Conservation (phyloP, 1,139 yeast genomes). For the Magnusiomyces paraingens region DNA sequence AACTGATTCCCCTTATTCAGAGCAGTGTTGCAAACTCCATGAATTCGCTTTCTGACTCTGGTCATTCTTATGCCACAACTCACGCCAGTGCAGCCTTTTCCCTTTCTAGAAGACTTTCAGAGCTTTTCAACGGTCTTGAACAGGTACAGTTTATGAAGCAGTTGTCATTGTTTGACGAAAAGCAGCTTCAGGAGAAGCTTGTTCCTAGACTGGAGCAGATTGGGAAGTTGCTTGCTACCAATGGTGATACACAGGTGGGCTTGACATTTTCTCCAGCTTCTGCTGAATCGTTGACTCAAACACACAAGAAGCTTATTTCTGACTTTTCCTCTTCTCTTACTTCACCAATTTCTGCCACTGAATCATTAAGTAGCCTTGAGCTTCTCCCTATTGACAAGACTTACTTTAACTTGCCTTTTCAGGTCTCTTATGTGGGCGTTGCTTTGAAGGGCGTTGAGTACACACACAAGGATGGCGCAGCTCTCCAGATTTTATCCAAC, state of each 20-base stretch:
- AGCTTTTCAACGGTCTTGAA: slow-evolving; percentile 61
- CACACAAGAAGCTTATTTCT: slow-evolving; percentile 14
- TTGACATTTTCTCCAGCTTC: slow-evolving; percentile 23
- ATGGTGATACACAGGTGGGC: slow-evolving; percentile 22
- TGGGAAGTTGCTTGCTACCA: slow-evolving; percentile 31
- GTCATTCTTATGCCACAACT: slow-evolving; percentile 77
- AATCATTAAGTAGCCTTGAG: slow-evolving; percentile 7
- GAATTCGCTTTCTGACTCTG: slow-evolving; percentile 74
- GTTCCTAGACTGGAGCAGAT: slow-evolving; percentile 60
- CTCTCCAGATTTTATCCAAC: slow-evolving; percentile 76
- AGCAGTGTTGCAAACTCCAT: slow-evolving; percentile 72
- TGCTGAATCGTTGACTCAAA: slow-evolving; percentile 12
- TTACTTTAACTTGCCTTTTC: slow-evolving; percentile 73
- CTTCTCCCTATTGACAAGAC: slow-evolving; percentile 32
- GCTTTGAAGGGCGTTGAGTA: slow-evolving; percentile 66
- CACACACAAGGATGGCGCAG: slow-evolving; percentile 68
- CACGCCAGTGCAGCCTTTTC: slow-evolving; percentile 62
- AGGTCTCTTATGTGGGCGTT: slow-evolving; percentile 76
- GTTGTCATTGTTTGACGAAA: slow-evolving; percentile 54
- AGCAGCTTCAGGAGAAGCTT: slow-evolving; percentile 44
- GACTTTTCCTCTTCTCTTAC: slow-evolving; percentile 16
- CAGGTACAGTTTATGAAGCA: slow-evolving; percentile 68
- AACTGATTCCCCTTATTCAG: slow-evolving; percentile 66
- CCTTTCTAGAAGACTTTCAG: slow-evolving; percentile 53
- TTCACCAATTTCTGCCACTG: slow-evolving; percentile 13